phyloP scores from a whole-genome alignment of 129 eudicot species.

The carrot (Daucus carota) region DH1_v3.0 NC_030385.2:500001-500500 shows the following conservation, averaged over 20 bases:
- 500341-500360: constrained; percentile 35
- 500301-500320: background rate
- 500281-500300: no score
- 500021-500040: no score
- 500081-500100: no score
- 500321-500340: constrained; percentile 22
- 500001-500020: no score
- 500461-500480: constrained; percentile 35
- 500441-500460: constrained; percentile 29
- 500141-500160: no score
- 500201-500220: background rate
- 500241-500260: background rate
- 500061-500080: no score
- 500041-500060: no score
- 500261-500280: background rate
- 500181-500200: background rate
- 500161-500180: no score
- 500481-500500: constrained; percentile 42
- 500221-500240: background rate
- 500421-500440: constrained; percentile 36
- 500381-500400: constrained; percentile 33
- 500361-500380: constrained; percentile 41
- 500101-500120: no score
- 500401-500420: constrained; percentile 33
- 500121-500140: no score